Base-by-base conservation (phyloP, 225 moss, liverwort and hornwort species). In the Bryoerythrophyllum caledonicum region DNA sequence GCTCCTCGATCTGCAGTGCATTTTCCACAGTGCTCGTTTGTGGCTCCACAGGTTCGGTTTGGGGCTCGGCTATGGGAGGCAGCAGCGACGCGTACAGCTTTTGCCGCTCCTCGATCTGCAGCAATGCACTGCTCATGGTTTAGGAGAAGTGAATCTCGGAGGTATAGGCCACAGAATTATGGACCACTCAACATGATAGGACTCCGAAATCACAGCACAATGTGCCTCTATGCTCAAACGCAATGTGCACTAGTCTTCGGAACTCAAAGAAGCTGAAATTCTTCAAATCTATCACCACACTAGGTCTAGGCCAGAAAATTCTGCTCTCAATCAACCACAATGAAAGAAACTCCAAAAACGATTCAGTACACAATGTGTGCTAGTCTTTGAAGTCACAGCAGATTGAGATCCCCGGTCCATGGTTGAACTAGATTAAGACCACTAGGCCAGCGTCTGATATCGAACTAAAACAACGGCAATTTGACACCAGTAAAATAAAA, bases 41-140 rank as follows among this genome's bases (percentile, higher is more conserved):
- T 2, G 68, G 65, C 51, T 74, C 77, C n/a, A 65, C 82, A 74
- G 82, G 40, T 57, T 51, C 5, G 19, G 48, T 17, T 49, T 49
- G 48, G 2, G 48, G 81, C 54, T 73, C 71, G 51, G 52, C 52
- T 59, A 72, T 73, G n/a, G 81, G 51, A 58, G 83, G 72, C 53
- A 64, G 25, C 46, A 87, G 41, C 55, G 86, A 81, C 4, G 86
- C 75, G 72, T 90, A 90, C 38, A 88, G 46, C 77, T 90, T 91
- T 82, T 91, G 90, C 41, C 88, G 83, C 82, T 88, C 90, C 75
- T 94, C 94, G 52, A 93, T 91, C 93, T 93, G 84, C 84, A 84
- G 60, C 85, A 76, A 84, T 17, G 72, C 48, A 74, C 48, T 84
- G 72, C 66, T 74, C 70, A 52, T 5, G 28, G 64, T 63, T 79